phyloP scores from a whole-genome alignment of 805 yeast species.

The Ogataea neopini region DNA sequence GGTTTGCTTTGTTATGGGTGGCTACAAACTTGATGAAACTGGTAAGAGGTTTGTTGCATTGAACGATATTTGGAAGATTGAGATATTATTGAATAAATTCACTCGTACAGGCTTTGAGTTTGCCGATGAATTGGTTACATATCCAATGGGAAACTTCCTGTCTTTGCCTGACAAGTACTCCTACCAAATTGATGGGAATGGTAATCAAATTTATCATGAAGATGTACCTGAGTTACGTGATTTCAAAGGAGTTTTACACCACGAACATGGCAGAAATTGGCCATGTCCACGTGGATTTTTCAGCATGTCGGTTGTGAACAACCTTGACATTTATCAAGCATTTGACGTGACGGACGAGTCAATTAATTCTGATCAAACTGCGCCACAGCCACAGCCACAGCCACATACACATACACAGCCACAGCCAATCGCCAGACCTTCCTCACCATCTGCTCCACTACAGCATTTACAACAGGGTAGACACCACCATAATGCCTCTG shows the following conservation, averaged over 20 bases:
- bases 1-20: slow-evolving; percentile 47
- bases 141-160: slow-evolving; percentile 34
- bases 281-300: slow-evolving; percentile 35
- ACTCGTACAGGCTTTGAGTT: slow-evolving; percentile 33
- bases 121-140: slow-evolving; percentile 32
- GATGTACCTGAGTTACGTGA: slow-evolving; percentile 1
- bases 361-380: background rate
- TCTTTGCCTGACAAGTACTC: slow-evolving; percentile 23
- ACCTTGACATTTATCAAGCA: background rate
- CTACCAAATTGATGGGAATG: slow-evolving; percentile 20
- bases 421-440: background rate
- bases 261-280: slow-evolving; percentile 26
- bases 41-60: slow-evolving; percentile 31
- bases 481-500: background rate
- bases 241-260: slow-evolving; percentile 30
- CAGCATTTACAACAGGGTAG: background rate
- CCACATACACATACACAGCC: slow-evolving; percentile 13
- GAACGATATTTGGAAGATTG: slow-evolving; percentile 37
- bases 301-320: slow-evolving; percentile 27
- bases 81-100: slow-evolving; percentile 33
- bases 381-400: background rate
- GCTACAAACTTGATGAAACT: slow-evolving; percentile 41
- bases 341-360: slow-evolving; percentile 6
- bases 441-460: slow-evolving; percentile 9
- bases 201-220: slow-evolving; percentile 15